A percentile compares a stretch with the other conserved stretches of the same genome.
Evolutionary conservation across 371 early-diverging fungal genomes (phyloP).

Genomic region (Mucor piriformis): DNA sequence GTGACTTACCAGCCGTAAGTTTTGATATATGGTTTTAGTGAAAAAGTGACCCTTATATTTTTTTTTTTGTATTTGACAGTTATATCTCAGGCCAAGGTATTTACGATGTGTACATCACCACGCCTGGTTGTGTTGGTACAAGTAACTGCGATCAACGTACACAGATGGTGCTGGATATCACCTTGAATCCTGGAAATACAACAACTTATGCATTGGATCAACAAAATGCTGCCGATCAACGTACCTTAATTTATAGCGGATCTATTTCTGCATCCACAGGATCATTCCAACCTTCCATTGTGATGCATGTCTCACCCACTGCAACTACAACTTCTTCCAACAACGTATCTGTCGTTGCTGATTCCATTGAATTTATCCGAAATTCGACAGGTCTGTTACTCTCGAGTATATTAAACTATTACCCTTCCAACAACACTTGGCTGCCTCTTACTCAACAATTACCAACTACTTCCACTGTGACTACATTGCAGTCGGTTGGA

Average conservation of each 20-base stretch:
- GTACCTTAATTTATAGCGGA: slow-evolving; percentile 54
- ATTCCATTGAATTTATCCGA: slow-evolving; percentile 36
- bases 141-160: slow-evolving; percentile 58
- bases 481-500: slow-evolving; percentile 30
- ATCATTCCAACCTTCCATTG: slow-evolving; percentile 36
- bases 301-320: slow-evolving; percentile 19
- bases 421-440: slow-evolving; percentile 32
- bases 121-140: slow-evolving; percentile 71
- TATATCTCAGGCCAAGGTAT: slow-evolving; percentile 64
- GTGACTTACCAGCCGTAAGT: slow-evolving; percentile 54
- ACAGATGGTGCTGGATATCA: slow-evolving; percentile 48
- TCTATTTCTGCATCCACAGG: slow-evolving; percentile 39
- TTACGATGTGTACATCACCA: slow-evolving; percentile 64
- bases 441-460: slow-evolving; percentile 41
- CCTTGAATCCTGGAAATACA: slow-evolving; percentile 41
- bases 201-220: slow-evolving; percentile 45
- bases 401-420: slow-evolving; percentile 40
- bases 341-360: slow-evolving; percentile 31
- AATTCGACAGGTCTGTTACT: slow-evolving; percentile 38
- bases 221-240: slow-evolving; percentile 39
- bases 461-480: slow-evolving; percentile 27
- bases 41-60: no score
- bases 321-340: slow-evolving; percentile 24
- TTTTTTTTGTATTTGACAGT: slow-evolving; percentile 12
- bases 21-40: no score